A percentile compares a stretch with the other conserved stretches of the same genome.
phyloP scores from a whole-genome alignment of 2,329 filamentous ascomycete species.

The Apiospora pterosperma region DNA sequence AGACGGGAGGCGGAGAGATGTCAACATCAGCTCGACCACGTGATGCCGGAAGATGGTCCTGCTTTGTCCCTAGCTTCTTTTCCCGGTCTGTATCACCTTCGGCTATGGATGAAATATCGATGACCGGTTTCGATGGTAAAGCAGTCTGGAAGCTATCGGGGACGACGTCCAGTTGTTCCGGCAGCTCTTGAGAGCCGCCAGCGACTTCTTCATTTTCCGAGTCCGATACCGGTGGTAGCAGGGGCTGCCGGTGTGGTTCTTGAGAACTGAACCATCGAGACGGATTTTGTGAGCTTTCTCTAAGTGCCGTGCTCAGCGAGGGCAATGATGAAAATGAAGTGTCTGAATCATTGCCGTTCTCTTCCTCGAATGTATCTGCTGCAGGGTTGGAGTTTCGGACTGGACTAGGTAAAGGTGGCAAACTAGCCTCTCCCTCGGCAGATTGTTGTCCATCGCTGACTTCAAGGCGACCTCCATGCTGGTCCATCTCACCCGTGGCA shows the following conservation, averaged over 20 bases:
- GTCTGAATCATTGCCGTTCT: neutral
- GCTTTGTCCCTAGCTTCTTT: neutral
- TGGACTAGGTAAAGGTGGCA: neutral
- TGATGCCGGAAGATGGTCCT: neutral
- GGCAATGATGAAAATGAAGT: conserved; percentile 23
- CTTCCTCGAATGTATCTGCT: neutral
- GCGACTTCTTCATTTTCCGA: conserved; percentile 36
- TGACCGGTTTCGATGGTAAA: conserved; percentile 12
- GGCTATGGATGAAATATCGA: conserved; percentile 16
- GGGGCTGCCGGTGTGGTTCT: conserved; percentile 18
- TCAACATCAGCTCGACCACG: neutral
- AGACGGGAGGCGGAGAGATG: conserved; percentile 1
- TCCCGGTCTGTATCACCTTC: conserved; percentile 5
- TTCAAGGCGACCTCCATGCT: neutral
- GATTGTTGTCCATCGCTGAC: neutral
- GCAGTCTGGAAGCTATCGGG: conserved; percentile 8
- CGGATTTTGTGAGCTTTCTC: conserved; percentile 32
- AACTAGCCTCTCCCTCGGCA: neutral
- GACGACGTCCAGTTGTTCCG: conserved; percentile 18
- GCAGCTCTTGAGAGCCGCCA: conserved; percentile 34
- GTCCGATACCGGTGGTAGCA: conserved; percentile 21
- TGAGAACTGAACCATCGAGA: conserved; percentile 5
- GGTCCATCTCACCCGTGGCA: conserved; percentile 23
- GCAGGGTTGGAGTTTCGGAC: neutral
- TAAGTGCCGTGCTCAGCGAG: conserved; percentile 37